Conservation (phyloP, 2,329 filamentous ascomycete genomes). For the Nothophoma quercina region DNA sequence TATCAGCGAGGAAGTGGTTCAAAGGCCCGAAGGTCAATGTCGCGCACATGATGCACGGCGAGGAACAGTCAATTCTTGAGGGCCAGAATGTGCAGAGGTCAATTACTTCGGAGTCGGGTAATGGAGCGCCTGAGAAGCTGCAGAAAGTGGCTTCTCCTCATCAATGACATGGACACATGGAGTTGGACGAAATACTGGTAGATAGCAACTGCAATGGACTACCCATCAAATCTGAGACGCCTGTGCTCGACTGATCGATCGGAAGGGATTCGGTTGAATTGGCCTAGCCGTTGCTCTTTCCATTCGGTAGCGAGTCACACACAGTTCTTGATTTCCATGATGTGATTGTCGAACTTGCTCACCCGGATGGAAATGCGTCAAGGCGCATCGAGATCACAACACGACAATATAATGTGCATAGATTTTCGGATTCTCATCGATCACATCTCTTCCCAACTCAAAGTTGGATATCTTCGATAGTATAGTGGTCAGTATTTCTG, state of each 20-base stretch:
- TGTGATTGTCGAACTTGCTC: no score
- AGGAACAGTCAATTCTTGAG: slow-evolving; percentile 49
- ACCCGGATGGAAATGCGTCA: no score
- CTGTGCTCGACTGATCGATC: no score
- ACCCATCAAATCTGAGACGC: no score
- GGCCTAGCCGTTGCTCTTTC: no score
- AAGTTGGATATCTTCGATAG: slow-evolving; percentile 8
- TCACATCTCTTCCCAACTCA: slow-evolving; percentile 5
- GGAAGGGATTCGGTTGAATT: no score
- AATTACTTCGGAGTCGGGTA: not conserved
- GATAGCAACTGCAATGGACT: not conserved
- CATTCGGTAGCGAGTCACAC: no score
- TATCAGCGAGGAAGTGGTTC: slow-evolving; percentile 73
- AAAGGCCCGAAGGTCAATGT: slow-evolving; percentile 74
- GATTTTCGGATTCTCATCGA: not conserved
- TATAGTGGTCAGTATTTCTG: slow-evolving; percentile 10
- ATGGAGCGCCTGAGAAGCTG: slow-evolving; percentile 10
- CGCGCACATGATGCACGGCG: slow-evolving; percentile 61
- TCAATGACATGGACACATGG: not conserved
- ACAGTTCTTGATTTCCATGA: no score
- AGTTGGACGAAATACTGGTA: not conserved
- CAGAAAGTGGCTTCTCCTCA: slow-evolving; percentile 5
- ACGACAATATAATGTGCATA: no score
- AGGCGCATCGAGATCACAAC: not conserved
- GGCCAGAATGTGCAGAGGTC: slow-evolving; percentile 25